Evolutionary conservation across 2,329 filamentous ascomycete genomes (phyloP).

Genomic region (Cordyceps pruinosa): DNA sequence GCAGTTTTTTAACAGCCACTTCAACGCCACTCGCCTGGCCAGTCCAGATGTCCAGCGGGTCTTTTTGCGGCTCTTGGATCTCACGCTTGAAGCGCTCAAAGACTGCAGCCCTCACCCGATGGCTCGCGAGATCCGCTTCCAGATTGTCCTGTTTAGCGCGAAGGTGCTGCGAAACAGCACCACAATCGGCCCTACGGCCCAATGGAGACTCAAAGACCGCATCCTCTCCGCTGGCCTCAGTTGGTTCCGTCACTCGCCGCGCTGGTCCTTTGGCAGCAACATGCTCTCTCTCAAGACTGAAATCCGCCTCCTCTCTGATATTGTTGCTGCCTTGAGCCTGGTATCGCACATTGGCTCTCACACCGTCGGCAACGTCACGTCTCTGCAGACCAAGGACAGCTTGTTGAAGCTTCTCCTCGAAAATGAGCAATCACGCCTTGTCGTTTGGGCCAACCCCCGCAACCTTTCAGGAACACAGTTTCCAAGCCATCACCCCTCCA

Average conservation of each 20-base stretch:
- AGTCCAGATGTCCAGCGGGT: slow-evolving; percentile 74
- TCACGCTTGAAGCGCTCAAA: slow-evolving; percentile 69
- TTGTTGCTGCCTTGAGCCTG: slow-evolving; percentile 58
- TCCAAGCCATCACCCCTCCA: slow-evolving; percentile 34
- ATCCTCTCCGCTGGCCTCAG: slow-evolving; percentile 77
- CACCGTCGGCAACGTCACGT: slow-evolving; percentile 49
- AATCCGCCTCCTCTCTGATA: slow-evolving; percentile 70
- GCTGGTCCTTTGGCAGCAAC: slow-evolving; percentile 95
- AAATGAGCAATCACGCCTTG: slow-evolving; percentile 75
- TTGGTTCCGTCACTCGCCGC: slow-evolving; percentile 80
- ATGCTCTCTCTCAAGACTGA: slow-evolving; percentile 90
- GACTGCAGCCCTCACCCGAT: slow-evolving; percentile 72
- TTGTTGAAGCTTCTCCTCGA: slow-evolving; percentile 74
- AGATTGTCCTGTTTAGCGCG: slow-evolving; percentile 76
- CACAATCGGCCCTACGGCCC: slow-evolving; percentile 53
- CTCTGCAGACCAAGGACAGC: slow-evolving; percentile 71
- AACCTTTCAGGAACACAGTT: slow-evolving; percentile 42
- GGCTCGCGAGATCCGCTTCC: slow-evolving; percentile 85
- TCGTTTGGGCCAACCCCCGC: slow-evolving; percentile 84
- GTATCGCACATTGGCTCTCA: slow-evolving; percentile 54
- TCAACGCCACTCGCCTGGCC: slow-evolving; percentile 83
- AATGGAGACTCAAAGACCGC: slow-evolving; percentile 82
- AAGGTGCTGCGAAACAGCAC: slow-evolving; percentile 69
- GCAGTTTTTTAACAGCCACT: slow-evolving; percentile 89
- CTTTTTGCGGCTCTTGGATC: slow-evolving; percentile 73